Evolutionary conservation across 2,329 filamentous ascomycete genomes (phyloP).

Genomic region (Metarhizium sp.): DNA sequence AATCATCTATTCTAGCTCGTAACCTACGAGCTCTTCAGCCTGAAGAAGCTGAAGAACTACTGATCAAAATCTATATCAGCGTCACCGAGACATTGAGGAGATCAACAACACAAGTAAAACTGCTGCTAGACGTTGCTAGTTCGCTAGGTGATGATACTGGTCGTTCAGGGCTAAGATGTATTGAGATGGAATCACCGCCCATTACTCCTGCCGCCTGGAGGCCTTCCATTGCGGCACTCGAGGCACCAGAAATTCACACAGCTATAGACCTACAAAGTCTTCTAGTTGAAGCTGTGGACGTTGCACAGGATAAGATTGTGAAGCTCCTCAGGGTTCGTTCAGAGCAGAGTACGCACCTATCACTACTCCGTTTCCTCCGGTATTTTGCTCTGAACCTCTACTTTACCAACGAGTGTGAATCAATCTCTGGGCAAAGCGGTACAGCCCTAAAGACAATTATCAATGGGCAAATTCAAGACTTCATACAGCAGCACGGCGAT

Average conservation of each 20-base stretch:
- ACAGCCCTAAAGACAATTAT: conserved; percentile 71
- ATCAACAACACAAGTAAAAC: conserved; percentile 83
- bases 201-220: conserved; percentile 43
- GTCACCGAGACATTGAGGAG: conserved; percentile 81
- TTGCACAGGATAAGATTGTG: conserved; percentile 66
- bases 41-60: conserved; percentile 74
- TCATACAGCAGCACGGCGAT: conserved; percentile 63
- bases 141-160: conserved; percentile 42
- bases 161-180: neutral
- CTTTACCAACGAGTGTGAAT: conserved; percentile 80
- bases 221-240: conserved; percentile 24
- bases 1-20: conserved; percentile 76
- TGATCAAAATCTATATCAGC: conserved; percentile 77
- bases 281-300: conserved; percentile 70
- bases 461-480: conserved; percentile 73
- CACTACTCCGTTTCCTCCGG: conserved; percentile 61
- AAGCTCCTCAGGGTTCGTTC: conserved; percentile 69
- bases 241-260: conserved; percentile 61
- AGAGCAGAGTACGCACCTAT: conserved; percentile 60
- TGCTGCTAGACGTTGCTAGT: conserved; percentile 89
- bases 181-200: conserved; percentile 35
- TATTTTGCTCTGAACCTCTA: conserved; percentile 77
- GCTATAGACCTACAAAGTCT: conserved; percentile 69
- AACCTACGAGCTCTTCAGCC: conserved; percentile 78
- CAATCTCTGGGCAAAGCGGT: conserved; percentile 70